phyloP scores from a whole-genome alignment of 148 eudicot genomes.

The Limonium bicolor region DNA sequence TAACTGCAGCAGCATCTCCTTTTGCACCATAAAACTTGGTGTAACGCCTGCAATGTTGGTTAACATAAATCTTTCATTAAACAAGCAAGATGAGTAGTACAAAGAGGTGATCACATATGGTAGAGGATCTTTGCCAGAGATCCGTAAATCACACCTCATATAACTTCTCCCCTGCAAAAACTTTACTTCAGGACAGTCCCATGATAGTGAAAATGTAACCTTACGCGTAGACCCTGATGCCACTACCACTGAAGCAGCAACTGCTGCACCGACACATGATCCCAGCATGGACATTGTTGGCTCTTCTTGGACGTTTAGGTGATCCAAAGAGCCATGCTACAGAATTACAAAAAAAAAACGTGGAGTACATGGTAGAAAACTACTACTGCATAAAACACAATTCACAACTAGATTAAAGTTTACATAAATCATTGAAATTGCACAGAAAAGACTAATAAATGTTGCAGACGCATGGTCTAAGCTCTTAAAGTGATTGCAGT shows the following conservation, averaged over 20 bases:
- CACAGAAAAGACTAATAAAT: no score
- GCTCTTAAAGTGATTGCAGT: no score
- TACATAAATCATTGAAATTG: no score
- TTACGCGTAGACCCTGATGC: constrained; percentile 42
- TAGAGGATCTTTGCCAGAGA: no score
- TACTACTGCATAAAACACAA: no score
- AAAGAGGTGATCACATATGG: no score
- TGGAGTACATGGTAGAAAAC: no score
- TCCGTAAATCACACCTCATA: constrained; percentile 23
- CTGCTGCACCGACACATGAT: constrained; percentile 84
- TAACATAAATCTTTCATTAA: no score
- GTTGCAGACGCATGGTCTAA: no score
- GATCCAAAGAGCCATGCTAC: constrained; percentile 78
- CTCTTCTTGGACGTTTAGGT: constrained; percentile 30
- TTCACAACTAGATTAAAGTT: no score
- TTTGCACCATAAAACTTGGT: constrained; percentile 67
- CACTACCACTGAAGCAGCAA: constrained; percentile 68
- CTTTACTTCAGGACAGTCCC: constrained; percentile 87
- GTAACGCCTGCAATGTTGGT: constrained; percentile 50
- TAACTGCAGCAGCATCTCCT: constrained; percentile 60
- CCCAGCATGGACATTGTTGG: constrained; percentile 52
- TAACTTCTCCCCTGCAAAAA: constrained; percentile 63
- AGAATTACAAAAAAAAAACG: no score
- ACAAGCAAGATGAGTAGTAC: no score
- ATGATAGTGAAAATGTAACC: constrained; percentile 81